These are phyloP conservation scores for Coleophoma crateriformis DNA, from an alignment of 2,329 filamentous ascomycete genomes.

Conservation along the genomic window DNA sequence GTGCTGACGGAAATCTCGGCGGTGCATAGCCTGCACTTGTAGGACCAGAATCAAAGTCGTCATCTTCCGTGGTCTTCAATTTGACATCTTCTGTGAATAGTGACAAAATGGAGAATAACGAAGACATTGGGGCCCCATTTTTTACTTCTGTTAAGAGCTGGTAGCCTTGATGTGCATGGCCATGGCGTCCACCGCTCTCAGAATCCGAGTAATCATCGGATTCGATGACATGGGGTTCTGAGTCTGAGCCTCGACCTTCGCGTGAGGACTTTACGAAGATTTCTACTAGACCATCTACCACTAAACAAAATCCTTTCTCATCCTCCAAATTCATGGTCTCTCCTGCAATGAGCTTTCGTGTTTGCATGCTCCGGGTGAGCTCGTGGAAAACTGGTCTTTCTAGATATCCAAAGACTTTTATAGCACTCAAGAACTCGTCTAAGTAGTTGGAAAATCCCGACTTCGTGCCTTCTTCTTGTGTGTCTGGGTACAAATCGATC, in stretches of 20 bases:
- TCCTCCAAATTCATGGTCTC: constrained; percentile 94
- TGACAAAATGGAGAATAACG: constrained; percentile 92
- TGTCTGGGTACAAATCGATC: constrained; percentile 90
- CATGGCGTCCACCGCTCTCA: constrained; percentile 60
- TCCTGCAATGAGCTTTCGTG: constrained; percentile 88
- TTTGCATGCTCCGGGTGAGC: constrained; percentile 96
- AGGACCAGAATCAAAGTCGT: constrained; percentile 26
- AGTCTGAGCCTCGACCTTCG: constrained; percentile 37
- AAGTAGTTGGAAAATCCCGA: constrained; percentile 92
- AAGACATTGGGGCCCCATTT: constrained; percentile 98
- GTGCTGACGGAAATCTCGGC: constrained; percentile 16
- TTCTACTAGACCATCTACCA: constrained; percentile 92
- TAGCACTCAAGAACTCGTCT: constrained; percentile 95
- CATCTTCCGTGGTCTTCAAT: constrained; percentile 64
- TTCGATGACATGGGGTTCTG: constrained; percentile 29
- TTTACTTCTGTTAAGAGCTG: constrained; percentile 95
- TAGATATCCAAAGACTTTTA: constrained; percentile 97
- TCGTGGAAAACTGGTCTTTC: constrained; percentile 97
- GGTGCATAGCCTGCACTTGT: constrained; percentile 28
- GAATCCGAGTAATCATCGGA: constrained; percentile 49
- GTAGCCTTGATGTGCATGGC: constrained; percentile 73
- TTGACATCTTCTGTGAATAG: constrained; percentile 94
- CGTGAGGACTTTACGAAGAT: constrained; percentile 93
- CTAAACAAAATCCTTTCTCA: constrained; percentile 95
- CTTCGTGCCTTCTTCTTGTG: constrained; percentile 84